phyloP scores from a whole-genome alignment of 2,329 filamentous ascomycete genomes.

The Alternaria novae-zelandiae region DNA sequence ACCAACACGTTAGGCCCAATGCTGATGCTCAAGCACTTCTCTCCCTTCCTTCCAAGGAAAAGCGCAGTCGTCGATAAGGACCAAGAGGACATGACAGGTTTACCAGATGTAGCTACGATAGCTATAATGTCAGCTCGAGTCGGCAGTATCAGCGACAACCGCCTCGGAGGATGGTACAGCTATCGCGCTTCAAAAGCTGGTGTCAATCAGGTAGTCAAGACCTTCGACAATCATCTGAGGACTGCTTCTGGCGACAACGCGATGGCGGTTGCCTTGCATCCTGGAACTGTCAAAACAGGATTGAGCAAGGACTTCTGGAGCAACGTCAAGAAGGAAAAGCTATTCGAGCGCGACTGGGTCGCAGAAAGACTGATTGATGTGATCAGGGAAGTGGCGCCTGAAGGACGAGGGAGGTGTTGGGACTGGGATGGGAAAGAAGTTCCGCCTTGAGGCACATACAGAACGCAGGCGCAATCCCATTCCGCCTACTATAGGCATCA shows the following conservation, averaged over 20 bases:
- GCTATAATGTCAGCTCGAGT: conserved; percentile 81
- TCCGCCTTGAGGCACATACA: conserved; percentile 33
- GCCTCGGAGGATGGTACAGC: conserved; percentile 79
- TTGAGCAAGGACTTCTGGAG: conserved; percentile 76
- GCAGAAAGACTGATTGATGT: conserved; percentile 70
- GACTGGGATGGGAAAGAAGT: conserved; percentile 51
- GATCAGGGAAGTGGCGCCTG: conserved; percentile 68
- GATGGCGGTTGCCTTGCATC: conserved; percentile 74
- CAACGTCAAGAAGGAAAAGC: conserved; percentile 64
- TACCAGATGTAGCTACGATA: conserved; percentile 66
- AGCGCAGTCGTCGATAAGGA: conserved; percentile 7
- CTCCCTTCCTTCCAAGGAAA: conserved; percentile 69
- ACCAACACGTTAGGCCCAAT: conserved; percentile 78
- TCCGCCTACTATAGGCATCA: neutral
- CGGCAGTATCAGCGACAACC: conserved; percentile 75
- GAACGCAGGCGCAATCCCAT: neutral
- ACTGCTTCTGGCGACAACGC: conserved; percentile 66
- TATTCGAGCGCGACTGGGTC: conserved; percentile 72
- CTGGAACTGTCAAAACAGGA: conserved; percentile 79
- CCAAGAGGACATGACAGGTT: conserved; percentile 27
- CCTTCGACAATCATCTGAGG: conserved; percentile 71
- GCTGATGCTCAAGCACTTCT: conserved; percentile 78
- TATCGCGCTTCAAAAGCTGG: conserved; percentile 80
- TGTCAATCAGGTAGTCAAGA: conserved; percentile 73
- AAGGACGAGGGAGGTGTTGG: conserved; percentile 49